Percentiles rank a stretch among this genome's conserved stretches.
Evolutionary conservation across 345 rosid species (phyloP).

Genomic region (Euclidium syriacum): DNA sequence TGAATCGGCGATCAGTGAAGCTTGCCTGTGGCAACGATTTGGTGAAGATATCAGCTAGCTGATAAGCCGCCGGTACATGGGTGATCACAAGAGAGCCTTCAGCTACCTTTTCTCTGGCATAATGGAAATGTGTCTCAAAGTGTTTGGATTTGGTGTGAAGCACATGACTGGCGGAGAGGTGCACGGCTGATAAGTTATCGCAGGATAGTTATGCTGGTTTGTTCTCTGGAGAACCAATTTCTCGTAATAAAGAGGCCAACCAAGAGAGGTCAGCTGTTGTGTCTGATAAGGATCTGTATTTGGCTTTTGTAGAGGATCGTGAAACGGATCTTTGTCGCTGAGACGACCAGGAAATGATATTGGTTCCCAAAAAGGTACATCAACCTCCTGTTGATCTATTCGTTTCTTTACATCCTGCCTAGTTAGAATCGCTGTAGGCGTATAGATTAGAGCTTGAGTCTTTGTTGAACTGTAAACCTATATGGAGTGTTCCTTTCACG

Average conservation of each 20-base stretch:
- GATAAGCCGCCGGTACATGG: too few species aligned
- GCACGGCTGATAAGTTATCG: not conserved
- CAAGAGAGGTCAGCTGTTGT: not conserved
- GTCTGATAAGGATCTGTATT: not conserved
- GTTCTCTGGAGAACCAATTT: not conserved
- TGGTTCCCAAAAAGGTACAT: not conserved
- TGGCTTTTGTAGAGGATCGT: not conserved
- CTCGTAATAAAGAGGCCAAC: not conserved
- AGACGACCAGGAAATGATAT: too few species aligned
- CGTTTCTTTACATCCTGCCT: not conserved
- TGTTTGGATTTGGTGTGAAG: too few species aligned
- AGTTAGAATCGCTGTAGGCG: not conserved
- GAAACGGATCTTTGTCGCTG: not conserved
- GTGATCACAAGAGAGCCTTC: too few species aligned
- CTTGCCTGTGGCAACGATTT: too few species aligned
- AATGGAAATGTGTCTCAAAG: too few species aligned
- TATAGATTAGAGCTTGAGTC: not conserved
- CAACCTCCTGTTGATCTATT: not conserved
- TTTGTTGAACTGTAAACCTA: not conserved
- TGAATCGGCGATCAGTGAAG: too few species aligned
- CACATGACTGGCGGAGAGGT: too few species aligned
- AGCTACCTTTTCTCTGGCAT: too few species aligned
- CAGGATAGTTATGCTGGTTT: not conserved
- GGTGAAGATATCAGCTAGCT: too few species aligned
- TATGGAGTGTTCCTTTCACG: not conserved